Evolutionary conservation across 345 rosid species (phyloP).

Genomic region (Melaleuca alternifolia): DNA sequence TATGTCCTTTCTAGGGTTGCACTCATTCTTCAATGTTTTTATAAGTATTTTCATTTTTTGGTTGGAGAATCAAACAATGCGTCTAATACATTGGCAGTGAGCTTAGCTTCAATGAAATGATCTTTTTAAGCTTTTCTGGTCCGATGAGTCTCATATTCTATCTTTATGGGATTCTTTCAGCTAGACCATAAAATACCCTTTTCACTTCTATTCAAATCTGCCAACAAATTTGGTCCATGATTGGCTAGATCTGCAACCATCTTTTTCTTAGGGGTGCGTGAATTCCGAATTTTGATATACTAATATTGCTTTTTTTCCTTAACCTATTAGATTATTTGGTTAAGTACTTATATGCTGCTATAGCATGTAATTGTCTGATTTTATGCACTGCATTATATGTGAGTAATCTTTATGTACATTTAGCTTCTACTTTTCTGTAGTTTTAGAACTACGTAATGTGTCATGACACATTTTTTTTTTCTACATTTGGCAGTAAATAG

Average conservation of each 20-base stretch:
- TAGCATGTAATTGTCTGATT: neutral
- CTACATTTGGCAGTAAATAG: slow-evolving; percentile 6
- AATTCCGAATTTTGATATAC: neutral
- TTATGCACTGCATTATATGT: neutral
- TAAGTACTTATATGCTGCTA: neutral
- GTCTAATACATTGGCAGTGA: neutral
- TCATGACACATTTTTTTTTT: neutral
- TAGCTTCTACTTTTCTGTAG: neutral
- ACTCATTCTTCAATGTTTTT: neutral
- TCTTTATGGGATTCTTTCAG: neutral
- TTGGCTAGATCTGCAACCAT: neutral
- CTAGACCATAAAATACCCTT: neutral
- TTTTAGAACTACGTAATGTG: neutral
- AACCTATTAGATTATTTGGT: neutral
- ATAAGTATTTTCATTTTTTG: neutral
- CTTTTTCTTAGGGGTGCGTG: neutral
- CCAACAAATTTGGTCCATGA: neutral
- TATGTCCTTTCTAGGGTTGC: neutral
- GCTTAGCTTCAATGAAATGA: neutral
- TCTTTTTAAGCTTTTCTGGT: neutral
- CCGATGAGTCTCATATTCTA: neutral
- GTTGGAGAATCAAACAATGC: neutral
- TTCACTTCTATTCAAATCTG: neutral
- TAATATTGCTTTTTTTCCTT: neutral
- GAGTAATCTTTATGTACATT: neutral